phyloP scores from a whole-genome alignment of 306 rosid species.

The Mucuna pruriens region DNA sequence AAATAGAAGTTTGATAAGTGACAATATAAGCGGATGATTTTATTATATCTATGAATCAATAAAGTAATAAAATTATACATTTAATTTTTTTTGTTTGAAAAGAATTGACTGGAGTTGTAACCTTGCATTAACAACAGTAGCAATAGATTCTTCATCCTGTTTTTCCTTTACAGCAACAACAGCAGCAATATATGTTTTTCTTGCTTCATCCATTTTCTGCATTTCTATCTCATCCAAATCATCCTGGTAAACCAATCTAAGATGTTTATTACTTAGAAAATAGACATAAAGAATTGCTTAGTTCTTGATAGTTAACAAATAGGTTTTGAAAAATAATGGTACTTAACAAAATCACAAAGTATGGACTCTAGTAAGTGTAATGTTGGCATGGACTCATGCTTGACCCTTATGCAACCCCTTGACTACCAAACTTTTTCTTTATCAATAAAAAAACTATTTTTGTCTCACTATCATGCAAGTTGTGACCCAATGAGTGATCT shows the following conservation, averaged over 20 bases:
- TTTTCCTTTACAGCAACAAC: conserved; percentile 62
- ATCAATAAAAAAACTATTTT: too few species aligned
- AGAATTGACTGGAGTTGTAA: conserved; percentile 63
- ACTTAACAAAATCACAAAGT: neutral
- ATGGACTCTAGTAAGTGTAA: neutral
- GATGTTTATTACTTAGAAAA: conserved; percentile 10
- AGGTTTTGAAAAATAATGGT: neutral
- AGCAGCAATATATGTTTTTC: conserved; percentile 59
- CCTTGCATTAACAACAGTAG: conserved; percentile 68
- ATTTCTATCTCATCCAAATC: conserved; percentile 5
- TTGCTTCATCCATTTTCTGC: conserved; percentile 63
- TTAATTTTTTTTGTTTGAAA: conserved; percentile 35
- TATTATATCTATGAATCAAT: neutral
- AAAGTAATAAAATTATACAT: neutral
- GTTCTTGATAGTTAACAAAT: neutral
- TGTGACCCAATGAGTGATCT: too few species aligned
- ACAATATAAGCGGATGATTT: neutral
- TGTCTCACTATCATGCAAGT: too few species aligned
- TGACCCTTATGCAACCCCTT: too few species aligned
- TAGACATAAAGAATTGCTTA: neutral
- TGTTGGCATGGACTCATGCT: too few species aligned
- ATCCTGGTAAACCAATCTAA: conserved; percentile 47
- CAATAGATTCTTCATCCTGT: conserved; percentile 73
- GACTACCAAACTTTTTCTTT: too few species aligned
- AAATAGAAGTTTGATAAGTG: neutral